A percentile compares a stretch with the other conserved stretches of the same genome.
Conservation (phyloP, 441 rosid genomes). For the Gossypium schwendimanii region DNA sequence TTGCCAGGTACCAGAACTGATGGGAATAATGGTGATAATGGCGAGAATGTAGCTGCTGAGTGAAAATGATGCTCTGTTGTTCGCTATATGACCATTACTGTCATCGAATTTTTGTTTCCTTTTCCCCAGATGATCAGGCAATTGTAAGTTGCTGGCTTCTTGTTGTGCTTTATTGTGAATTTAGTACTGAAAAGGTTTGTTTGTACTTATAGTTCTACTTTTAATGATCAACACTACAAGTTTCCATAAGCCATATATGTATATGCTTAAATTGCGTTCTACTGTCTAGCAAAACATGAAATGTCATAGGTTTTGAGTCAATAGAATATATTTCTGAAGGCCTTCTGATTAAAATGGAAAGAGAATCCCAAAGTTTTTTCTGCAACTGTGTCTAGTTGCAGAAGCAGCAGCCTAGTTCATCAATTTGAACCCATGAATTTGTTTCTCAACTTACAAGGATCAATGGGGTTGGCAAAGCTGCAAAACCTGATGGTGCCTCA, state of each 20-base stretch:
- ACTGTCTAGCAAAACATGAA: neutral
- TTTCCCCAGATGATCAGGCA: conserved; percentile 14
- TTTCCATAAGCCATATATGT: neutral
- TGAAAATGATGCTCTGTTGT: conserved; percentile 16
- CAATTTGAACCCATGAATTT: neutral
- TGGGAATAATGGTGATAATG: conserved; percentile 24
- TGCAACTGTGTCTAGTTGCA: neutral
- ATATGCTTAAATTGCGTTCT: neutral
- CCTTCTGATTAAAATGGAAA: neutral
- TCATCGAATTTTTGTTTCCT: conserved; percentile 9
- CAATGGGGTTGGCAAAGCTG: neutral
- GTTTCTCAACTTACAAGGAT: neutral
- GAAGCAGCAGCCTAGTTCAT: neutral
- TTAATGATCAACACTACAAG: neutral
- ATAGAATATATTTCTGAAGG: neutral
- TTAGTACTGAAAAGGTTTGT: neutral
- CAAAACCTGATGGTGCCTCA: neutral
- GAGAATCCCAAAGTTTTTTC: neutral
- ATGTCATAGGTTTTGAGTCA: neutral
- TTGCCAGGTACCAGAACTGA: conserved; percentile 40
- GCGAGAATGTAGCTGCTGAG: conserved; percentile 49
- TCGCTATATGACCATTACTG: neutral
- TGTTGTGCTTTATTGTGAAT: conserved; percentile 15
- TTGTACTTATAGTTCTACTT: neutral
- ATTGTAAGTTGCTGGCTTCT: conserved; percentile 2